Evolutionary conservation across 108 stramenopile genomes (phyloP).

Genomic region (Skeletonema potamos): DNA sequence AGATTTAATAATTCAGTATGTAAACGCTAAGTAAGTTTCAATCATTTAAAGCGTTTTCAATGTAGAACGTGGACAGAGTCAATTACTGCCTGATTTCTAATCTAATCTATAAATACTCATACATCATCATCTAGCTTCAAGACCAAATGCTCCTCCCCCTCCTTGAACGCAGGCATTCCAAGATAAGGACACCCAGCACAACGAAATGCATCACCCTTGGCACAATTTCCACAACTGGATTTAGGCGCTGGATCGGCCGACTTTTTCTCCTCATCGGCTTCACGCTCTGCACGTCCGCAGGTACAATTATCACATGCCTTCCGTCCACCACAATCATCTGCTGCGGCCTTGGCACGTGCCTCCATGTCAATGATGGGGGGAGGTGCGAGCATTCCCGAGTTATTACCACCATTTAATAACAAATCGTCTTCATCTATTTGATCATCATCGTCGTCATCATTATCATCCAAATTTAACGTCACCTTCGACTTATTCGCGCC

Average conservation of each 20-base stretch:
- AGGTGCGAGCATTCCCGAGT: slow-evolving; percentile 47
- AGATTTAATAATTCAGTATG: too few species aligned
- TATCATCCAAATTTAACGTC: slow-evolving; percentile 25
- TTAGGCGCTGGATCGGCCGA: slow-evolving; percentile 17
- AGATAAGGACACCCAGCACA: slow-evolving; percentile 96
- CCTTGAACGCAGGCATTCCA: slow-evolving; percentile 95
- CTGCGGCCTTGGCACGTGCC: slow-evolving; percentile 25
- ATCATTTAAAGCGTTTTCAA: background rate
- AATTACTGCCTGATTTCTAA: too few species aligned
- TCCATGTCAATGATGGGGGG: slow-evolving; percentile 47
- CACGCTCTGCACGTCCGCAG: slow-evolving; percentile 90
- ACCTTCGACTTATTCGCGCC: slow-evolving; percentile 27
- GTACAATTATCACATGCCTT: slow-evolving; percentile 96
- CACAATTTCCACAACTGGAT: slow-evolving; percentile 94
- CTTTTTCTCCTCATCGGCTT: slow-evolving; percentile 26
- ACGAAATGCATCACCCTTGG: slow-evolving; percentile 98
- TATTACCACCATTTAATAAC: slow-evolving; percentile 36
- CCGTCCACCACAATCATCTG: slow-evolving; percentile 76
- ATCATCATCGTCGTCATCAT: slow-evolving; percentile 64
- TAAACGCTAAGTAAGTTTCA: too few species aligned
- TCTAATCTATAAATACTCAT: slow-evolving; percentile 25
- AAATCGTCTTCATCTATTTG: slow-evolving; percentile 78
- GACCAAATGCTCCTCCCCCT: slow-evolving; percentile 95
- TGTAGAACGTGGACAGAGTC: too few species aligned
- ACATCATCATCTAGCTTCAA: slow-evolving; percentile 86